Conservation (phyloP, 2,329 filamentous ascomycete genomes). For the Lachnellula cervina region DNA sequence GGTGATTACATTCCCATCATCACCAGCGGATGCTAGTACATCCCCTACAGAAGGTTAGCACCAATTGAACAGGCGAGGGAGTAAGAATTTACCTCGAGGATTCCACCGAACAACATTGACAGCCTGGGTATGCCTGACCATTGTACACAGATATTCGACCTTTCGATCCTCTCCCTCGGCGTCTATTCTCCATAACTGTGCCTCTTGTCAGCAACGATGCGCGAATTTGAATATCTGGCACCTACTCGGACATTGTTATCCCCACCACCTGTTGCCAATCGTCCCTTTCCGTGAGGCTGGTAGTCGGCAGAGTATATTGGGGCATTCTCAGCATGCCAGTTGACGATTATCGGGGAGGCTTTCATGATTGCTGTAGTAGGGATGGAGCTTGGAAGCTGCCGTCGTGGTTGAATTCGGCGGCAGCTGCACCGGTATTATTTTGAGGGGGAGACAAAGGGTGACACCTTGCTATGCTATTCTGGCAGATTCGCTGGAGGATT, state of each 20-base stretch:
- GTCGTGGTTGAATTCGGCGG: background rate
- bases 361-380: conserved; percentile 60
- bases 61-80: background rate
- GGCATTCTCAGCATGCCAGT: conserved; percentile 97
- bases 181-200: conserved; percentile 86
- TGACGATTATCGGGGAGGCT: conserved; percentile 90
- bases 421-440: background rate
- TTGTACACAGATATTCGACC: conserved; percentile 85
- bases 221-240: background rate
- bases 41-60: conserved; percentile 57
- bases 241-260: conserved; percentile 90
- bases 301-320: conserved; percentile 98
- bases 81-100: conserved; percentile 65
- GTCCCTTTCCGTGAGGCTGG: conserved; percentile 84
- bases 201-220: conserved; percentile 34
- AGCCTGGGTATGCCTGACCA: conserved; percentile 90
- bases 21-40: conserved; percentile 87
- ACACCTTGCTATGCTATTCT: too few species aligned
- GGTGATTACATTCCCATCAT: conserved; percentile 93
- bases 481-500: background rate
- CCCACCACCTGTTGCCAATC: conserved; percentile 88
- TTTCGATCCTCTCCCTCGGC: conserved; percentile 78
- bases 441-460: background rate
- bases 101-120: conserved; percentile 98
- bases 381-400: background rate